phyloP scores from a whole-genome alignment of 345 rosid genomes.

The Aethionema arabicum region DNA sequence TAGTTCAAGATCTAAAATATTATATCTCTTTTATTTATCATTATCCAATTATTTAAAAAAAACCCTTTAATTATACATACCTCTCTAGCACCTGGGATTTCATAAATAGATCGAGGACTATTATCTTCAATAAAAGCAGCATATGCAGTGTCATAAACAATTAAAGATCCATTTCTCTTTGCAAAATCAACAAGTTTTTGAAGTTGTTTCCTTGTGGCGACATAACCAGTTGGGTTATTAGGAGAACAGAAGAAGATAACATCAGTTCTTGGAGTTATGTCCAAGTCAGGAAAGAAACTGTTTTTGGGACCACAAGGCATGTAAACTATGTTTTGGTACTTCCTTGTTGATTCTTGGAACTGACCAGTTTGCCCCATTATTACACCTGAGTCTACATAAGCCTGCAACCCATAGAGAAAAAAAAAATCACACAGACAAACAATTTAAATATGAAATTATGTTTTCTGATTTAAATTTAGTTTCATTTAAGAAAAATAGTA shows the following conservation, averaged over 20 bases:
- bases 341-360: slow-evolving; percentile 50
- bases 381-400: slow-evolving; percentile 72
- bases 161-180: slow-evolving; percentile 69
- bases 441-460: background rate
- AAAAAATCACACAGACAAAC: background rate
- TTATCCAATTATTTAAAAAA: too few species aligned
- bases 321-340: slow-evolving; percentile 62
- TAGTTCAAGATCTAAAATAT: too few species aligned
- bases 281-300: slow-evolving; percentile 67
- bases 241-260: slow-evolving; percentile 93
- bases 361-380: slow-evolving; percentile 74
- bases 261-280: slow-evolving; percentile 56
- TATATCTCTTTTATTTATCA: too few species aligned
- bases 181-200: slow-evolving; percentile 68
- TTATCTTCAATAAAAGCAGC: slow-evolving; percentile 65
- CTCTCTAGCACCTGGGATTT: slow-evolving; percentile 92
- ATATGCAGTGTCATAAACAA: slow-evolving; percentile 74
- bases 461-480: background rate
- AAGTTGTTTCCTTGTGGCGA: slow-evolving; percentile 59
- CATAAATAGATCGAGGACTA: slow-evolving; percentile 73
- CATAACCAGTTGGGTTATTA: slow-evolving; percentile 86
- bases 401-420: slow-evolving; percentile 48
- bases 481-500: background rate
- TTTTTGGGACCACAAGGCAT: slow-evolving; percentile 59
- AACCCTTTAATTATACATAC: slow-evolving; percentile 32